These are phyloP conservation scores for Populus deltoides DNA, from an alignment of 345 rosid species.

Conservation along the genomic window DNA sequence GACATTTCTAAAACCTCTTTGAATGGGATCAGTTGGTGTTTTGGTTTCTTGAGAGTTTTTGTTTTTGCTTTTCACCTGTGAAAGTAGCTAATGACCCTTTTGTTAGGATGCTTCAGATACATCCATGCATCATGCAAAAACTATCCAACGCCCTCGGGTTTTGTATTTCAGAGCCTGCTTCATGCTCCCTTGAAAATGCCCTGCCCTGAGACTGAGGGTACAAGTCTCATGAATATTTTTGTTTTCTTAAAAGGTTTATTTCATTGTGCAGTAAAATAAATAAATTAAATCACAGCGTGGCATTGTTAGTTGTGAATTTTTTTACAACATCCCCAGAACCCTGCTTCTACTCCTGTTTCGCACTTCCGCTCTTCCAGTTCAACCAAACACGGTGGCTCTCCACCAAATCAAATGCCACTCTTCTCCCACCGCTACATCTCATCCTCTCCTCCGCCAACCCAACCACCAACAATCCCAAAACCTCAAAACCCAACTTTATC, in stretches of 20 bases:
- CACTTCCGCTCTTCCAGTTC: background rate
- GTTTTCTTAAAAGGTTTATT: no score
- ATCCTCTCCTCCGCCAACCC: slow-evolving; percentile 17
- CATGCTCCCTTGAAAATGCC: no score
- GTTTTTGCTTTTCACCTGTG: no score
- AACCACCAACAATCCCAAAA: slow-evolving; percentile 38
- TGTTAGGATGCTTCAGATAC: no score
- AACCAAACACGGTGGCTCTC: background rate
- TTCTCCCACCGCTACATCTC: slow-evolving; percentile 43
- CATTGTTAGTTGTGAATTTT: background rate
- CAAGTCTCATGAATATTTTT: no score
- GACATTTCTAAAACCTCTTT: background rate
- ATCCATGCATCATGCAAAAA: no score
- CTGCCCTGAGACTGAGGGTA: no score
- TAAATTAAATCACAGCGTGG: background rate
- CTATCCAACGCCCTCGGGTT: no score
- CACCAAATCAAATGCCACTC: slow-evolving; percentile 39
- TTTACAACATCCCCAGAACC: background rate
- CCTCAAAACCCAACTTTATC: slow-evolving; percentile 34
- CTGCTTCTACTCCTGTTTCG: background rate
- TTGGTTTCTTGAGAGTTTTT: background rate
- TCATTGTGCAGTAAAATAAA: background rate
- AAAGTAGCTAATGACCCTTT: no score
- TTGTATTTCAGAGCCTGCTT: no score
- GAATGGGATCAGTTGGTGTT: background rate